Base-by-base conservation (phyloP, 495 filamentous ascomycete genomes). In the Penicillium waksmanii region DNA sequence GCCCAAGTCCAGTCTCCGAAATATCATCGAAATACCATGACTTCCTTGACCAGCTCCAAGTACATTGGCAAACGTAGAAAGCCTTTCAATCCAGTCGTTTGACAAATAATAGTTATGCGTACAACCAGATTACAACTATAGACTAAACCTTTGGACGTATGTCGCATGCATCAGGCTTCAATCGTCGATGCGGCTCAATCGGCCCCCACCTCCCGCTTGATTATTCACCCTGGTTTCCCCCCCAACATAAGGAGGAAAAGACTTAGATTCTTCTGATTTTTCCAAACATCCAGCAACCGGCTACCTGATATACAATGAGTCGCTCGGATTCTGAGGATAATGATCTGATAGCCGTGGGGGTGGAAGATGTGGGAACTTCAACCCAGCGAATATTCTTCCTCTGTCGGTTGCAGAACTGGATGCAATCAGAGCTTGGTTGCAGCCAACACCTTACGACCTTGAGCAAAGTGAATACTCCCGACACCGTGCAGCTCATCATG, bases 361-460 rank as follows among this genome's bases (percentile, higher is more conserved):
- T 11, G n/a, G 55, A 40, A 8, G 55, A 42, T 42, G 38, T 42
- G 10, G 38, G 15, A 17, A 59, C 52, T 65, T 62, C 51, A 62
- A 65, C 55, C 12, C 35, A 56, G 63, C 55, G 12, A 62, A 62
- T 12, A 56, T 62, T 18, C 55, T 65, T 38, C 63, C 63, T n/a
- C 59, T 65, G 1, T 27, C 55, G 11, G 47, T 38, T 17, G 44
- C 38, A n/a, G 63, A 65, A 8, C 27, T 65, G 18, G 17, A 46
- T 5, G 42, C 42, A 18, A 49, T 62, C 47, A 53, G 40, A 53
- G 31, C 58, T 13, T 65, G 63, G 63, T 49, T 65, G 13, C 59
- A 65, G 51, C 63, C 58, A 4, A 65, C 63, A 13, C 55, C 58
- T 1, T 65, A 65, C 51, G 63, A 62, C n/a, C 51, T 38, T 3